Evolutionary conservation across 306 rosid genomes (phyloP), one percentile per base, ranked within the genome.

Genomic region (Trifolium pratense): DNA sequence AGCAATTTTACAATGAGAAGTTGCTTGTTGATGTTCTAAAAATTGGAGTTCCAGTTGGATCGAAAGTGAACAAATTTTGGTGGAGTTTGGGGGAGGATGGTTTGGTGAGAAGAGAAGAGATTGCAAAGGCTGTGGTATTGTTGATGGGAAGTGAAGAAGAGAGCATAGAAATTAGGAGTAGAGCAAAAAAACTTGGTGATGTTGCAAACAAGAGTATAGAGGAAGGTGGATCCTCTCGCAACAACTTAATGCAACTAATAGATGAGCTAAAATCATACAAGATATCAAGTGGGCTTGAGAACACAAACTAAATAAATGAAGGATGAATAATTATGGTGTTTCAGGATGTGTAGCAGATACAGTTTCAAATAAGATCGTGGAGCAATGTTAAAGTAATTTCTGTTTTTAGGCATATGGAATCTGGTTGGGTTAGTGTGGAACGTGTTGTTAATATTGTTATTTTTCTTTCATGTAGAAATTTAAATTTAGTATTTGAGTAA

Each of bases 1-100:
- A 77, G 43, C 81, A 77, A 12, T 77, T 77, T 48, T 77, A 69
- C 71, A 69, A 77, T 69, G 81, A 77, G 71, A 69, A 25, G 71
- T 25, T 77, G 57, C 2, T 77, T 5, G 64, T 21, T 61, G 65
- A 69, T 34, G 71, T 77, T 0, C 23, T 68, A 63, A 77, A 59
- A 7, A 36, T 59, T 34, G 75, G 70, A 12, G 55, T 77, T 39
- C 17, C 80, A 3, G 70, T 77, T 0, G 80, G 75, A 68, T 40
- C 68, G 0, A 58, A 68, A 49, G 63, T 31, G 29, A 76, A 76
- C 43, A 68, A 58, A 25, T 68, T 57, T 49, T 68, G 80, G 80
- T 0, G 12, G 4, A 58, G 3, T 2, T 1, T 0, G 0, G 69
- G 31, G 0, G 62, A 57, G 1, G 55, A n/a, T n/a, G 4, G 2